Percentiles rank a stretch among this genome's conserved stretches.
phyloP scores from a whole-genome alignment of 2,329 filamentous ascomycete genomes.

The Claviceps pusilla region DNA sequence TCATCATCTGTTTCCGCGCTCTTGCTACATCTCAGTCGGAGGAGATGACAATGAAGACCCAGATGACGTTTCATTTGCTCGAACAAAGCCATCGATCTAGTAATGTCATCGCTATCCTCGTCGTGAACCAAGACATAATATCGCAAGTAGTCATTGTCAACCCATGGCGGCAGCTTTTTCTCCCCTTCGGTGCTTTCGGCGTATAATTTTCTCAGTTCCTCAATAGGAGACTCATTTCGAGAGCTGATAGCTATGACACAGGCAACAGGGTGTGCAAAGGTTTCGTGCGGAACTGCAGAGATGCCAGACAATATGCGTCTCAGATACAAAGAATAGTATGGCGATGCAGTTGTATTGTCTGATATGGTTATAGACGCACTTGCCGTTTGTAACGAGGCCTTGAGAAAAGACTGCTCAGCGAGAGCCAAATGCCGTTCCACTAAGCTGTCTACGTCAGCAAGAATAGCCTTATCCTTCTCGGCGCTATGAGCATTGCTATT shows the following conservation, averaged over 20 bases:
- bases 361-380: constrained; percentile 25
- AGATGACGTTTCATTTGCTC: constrained; percentile 99
- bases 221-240: constrained; percentile 66
- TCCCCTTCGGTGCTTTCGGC: constrained; percentile 67
- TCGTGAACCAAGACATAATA: constrained; percentile 97
- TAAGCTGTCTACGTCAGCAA: constrained; percentile 62
- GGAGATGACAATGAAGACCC: constrained; percentile 82
- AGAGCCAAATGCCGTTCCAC: constrained; percentile 66
- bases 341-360: constrained; percentile 44
- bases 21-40: constrained; percentile 70
- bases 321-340: constrained; percentile 76
- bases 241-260: constrained; percentile 93
- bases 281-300: constrained; percentile 70
- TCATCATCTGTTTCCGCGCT: constrained; percentile 86
- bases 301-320: constrained; percentile 68
- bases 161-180: constrained; percentile 63
- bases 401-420: constrained; percentile 46
- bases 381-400: constrained; percentile 18
- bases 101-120: constrained; percentile 87
- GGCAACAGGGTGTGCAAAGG: constrained; percentile 86
- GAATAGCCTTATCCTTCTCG: constrained; percentile 16
- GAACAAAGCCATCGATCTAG: constrained; percentile 75
- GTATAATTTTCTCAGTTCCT: constrained; percentile 73
- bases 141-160: constrained; percentile 78
- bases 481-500: constrained; percentile 14